Evolutionary conservation across 148 eudicot genomes (phyloP).

Genomic region (Amaranthus cruentus): DNA sequence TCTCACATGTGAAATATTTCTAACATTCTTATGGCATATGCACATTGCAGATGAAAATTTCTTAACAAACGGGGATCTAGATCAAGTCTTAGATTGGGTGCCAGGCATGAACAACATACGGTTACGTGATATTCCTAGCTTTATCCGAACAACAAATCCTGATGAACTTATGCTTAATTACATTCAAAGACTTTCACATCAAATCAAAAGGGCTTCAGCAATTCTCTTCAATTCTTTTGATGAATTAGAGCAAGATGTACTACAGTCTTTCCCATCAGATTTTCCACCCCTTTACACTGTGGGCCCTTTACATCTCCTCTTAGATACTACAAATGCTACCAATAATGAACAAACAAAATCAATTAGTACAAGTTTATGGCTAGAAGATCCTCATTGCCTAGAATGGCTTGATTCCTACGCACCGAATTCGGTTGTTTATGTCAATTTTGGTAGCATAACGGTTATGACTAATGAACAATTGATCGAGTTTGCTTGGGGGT

Average conservation of each 20-base stretch:
- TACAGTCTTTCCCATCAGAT: constrained; percentile 18
- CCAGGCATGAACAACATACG: constrained; percentile 36
- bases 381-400: constrained; percentile 29
- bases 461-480: constrained; percentile 27
- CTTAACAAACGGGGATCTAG: constrained; percentile 42
- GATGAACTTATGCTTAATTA: constrained; percentile 31
- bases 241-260: constrained; percentile 30
- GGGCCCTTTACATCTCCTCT: constrained; percentile 35
- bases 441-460: constrained; percentile 29
- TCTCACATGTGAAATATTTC: too few species aligned
- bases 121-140: constrained; percentile 35
- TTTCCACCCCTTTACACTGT: constrained; percentile 37
- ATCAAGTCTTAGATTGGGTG: constrained; percentile 30
- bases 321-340: constrained; percentile 14
- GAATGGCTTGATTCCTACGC: constrained; percentile 24
- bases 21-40: too few species aligned
- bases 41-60: constrained; percentile 35
- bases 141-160: constrained; percentile 39
- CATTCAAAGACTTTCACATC: neutral
- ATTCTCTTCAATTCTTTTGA: constrained; percentile 39
- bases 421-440: constrained; percentile 20
- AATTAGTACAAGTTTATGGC: constrained; percentile 35
- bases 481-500: constrained; percentile 35
- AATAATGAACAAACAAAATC: constrained; percentile 11
- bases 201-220: constrained; percentile 27